Conservation (phyloP, 2,329 filamentous ascomycete species). For the Pseudopithomyces chartarum region DNA sequence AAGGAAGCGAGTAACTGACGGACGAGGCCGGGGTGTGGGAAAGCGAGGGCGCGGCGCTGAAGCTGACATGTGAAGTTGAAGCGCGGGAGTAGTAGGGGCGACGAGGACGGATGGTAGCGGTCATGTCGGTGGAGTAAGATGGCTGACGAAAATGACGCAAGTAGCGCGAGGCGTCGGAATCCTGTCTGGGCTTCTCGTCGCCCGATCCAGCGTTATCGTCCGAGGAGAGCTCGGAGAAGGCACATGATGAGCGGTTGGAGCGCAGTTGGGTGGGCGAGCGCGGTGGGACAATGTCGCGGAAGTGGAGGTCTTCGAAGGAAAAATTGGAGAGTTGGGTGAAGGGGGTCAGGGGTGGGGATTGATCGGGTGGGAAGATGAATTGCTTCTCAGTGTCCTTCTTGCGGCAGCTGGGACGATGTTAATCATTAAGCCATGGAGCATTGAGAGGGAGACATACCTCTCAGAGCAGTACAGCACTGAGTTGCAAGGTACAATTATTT, state of each 20-base stretch:
- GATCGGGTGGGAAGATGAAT: slow-evolving; percentile 32
- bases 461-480: slow-evolving; percentile 68
- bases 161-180: slow-evolving; percentile 49
- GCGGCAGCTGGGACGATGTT: slow-evolving; percentile 47
- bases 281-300: slow-evolving; percentile 53
- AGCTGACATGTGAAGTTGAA: slow-evolving; percentile 41
- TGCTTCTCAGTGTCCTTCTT: slow-evolving; percentile 51
- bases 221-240: slow-evolving; percentile 50
- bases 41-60: slow-evolving; percentile 50
- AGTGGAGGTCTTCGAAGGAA: slow-evolving; percentile 45
- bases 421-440: slow-evolving; percentile 8
- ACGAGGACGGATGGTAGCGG: slow-evolving; percentile 23
- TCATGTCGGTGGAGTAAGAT: slow-evolving; percentile 25
- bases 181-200: slow-evolving; percentile 31
- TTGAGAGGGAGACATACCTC: slow-evolving; percentile 52
- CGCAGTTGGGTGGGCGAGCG: slow-evolving; percentile 51
- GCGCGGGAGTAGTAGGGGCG: slow-evolving; percentile 44
- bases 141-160: slow-evolving; percentile 48
- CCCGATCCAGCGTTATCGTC: slow-evolving; percentile 37
- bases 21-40: slow-evolving; percentile 54
- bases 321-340: slow-evolving; percentile 39
- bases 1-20: slow-evolving; percentile 51
- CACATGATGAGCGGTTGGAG: slow-evolving; percentile 46
- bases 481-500: slow-evolving; percentile 66
- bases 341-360: slow-evolving; percentile 44